Conservation (phyloP, 768 basidiomycete genomes). For the Trametes elegans region DNA sequence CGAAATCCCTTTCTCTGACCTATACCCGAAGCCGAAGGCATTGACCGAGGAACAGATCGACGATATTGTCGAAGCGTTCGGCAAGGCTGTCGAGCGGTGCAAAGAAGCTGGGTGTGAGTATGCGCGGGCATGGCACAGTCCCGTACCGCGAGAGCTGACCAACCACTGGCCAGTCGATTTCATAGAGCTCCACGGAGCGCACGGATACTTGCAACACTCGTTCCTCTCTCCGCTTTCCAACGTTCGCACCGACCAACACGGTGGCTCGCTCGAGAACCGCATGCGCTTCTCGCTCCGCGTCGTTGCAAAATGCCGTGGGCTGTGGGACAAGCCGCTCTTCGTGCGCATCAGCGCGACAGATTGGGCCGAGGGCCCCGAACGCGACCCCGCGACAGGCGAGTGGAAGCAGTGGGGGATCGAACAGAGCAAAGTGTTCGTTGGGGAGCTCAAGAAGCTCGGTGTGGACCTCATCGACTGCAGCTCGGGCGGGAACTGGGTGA, state of each 20-base stretch:
- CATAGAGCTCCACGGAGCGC: constrained; percentile 71
- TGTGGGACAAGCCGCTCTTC: constrained; percentile 73
- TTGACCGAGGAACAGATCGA: constrained; percentile 56
- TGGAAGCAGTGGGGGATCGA: constrained; percentile 78
- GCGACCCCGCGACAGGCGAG: constrained; percentile 43
- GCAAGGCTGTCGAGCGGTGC: constrained; percentile 50
- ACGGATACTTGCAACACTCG: constrained; percentile 64
- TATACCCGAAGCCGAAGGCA: constrained; percentile 55
- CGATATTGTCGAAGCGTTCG: constrained; percentile 58
- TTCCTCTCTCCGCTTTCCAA: constrained; percentile 80
- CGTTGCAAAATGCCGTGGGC: constrained; percentile 47
- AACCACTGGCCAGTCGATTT: constrained; percentile 52
- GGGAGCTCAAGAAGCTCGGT: constrained; percentile 55
- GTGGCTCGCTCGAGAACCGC: constrained; percentile 73
- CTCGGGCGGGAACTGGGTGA: constrained; percentile 58
- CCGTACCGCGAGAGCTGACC: neutral
- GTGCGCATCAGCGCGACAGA: constrained; percentile 56
- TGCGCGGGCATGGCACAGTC: neutral
- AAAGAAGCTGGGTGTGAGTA: constrained; percentile 60
- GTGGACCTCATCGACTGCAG: constrained; percentile 74
- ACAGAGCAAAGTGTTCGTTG: constrained; percentile 61
- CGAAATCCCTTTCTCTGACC: constrained; percentile 49
- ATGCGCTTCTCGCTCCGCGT: constrained; percentile 65
- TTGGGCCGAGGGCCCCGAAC: constrained; percentile 53
- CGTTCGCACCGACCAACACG: constrained; percentile 65